These are phyloP conservation scores for Setomelanomma holmii DNA, from an alignment of 2,329 filamentous ascomycete species.

Conservation along the genomic window DNA sequence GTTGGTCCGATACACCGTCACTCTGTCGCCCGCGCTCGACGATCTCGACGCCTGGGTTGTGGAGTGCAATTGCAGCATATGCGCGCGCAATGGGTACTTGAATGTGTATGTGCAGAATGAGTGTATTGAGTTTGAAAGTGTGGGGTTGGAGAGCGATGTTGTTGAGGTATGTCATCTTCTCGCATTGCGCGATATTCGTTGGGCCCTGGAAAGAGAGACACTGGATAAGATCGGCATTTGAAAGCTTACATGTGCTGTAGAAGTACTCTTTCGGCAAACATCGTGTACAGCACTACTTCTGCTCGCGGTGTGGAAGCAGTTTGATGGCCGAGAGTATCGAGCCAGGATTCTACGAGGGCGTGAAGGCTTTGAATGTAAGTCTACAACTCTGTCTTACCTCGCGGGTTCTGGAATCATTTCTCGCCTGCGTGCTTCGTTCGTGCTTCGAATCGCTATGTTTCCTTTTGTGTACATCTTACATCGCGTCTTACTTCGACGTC, in stretches of 20 bases:
- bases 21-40: slow-evolving; percentile 58
- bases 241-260: slow-evolving; percentile 11
- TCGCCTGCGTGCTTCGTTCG: slow-evolving; percentile 1
- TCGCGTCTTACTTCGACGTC: too few species aligned
- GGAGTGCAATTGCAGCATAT: slow-evolving; percentile 62
- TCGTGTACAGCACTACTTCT: slow-evolving; percentile 40
- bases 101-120: slow-evolving; percentile 50
- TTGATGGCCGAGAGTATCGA: slow-evolving; percentile 36
- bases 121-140: slow-evolving; percentile 29
- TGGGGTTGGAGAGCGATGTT: slow-evolving; percentile 6
- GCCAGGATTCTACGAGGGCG: slow-evolving; percentile 35
- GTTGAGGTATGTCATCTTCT: slow-evolving; percentile 11
- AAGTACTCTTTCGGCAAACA: slow-evolving; percentile 38
- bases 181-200: too few species aligned
- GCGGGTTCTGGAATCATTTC: not conserved
- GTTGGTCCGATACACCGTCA: slow-evolving; percentile 57
- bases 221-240: too few species aligned
- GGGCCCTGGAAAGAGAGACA: too few species aligned
- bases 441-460: too few species aligned
- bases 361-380: slow-evolving; percentile 40
- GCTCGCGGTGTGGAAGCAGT: slow-evolving; percentile 36
- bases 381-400: not conserved
- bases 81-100: slow-evolving; percentile 59
- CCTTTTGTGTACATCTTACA: too few species aligned
- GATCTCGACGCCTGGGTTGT: slow-evolving; percentile 52